These are phyloP conservation scores for Wolfiporia cocos DNA, from an alignment of 1,284 basidiomycete genomes.

Conservation along the genomic window DNA sequence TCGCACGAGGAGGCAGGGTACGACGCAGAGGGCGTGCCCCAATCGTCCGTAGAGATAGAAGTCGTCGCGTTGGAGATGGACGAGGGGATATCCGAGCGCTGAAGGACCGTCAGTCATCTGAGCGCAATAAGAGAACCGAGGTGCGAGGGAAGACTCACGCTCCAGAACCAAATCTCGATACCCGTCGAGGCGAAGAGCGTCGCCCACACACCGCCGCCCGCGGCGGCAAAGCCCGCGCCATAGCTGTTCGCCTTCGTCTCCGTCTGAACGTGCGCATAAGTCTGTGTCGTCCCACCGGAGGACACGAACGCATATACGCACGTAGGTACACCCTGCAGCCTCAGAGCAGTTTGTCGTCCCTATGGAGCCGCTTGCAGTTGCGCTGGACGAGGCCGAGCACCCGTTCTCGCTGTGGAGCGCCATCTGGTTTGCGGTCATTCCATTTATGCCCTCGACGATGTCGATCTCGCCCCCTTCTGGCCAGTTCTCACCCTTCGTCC, in stretches of 20 bases:
- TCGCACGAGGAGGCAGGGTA: constrained; percentile 45
- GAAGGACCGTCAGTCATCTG: not conserved
- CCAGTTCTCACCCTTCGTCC: constrained; percentile 50
- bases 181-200: constrained; percentile 52
- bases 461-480: constrained; percentile 53
- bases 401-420: constrained; percentile 41
- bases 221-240: constrained; percentile 44
- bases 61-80: constrained; percentile 18
- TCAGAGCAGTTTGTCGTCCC: constrained; percentile 34
- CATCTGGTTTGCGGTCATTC: constrained; percentile 39
- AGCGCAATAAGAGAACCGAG: not conserved
- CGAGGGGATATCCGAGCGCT: constrained; percentile 34
- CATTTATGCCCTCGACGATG: constrained; percentile 41
- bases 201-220: constrained; percentile 62
- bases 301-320: constrained; percentile 6
- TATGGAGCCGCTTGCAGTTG: constrained; percentile 32
- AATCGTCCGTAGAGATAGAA: constrained; percentile 43
- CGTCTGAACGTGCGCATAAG: constrained; percentile 6
- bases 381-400: constrained; percentile 24
- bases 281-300: not conserved
- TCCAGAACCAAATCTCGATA: constrained; percentile 59
- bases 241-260: constrained; percentile 48
- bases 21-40: constrained; percentile 55
- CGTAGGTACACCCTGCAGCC: constrained; percentile 47
- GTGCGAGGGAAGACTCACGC: constrained; percentile 33